These are phyloP conservation scores for Amaranthus tricolor DNA, from an alignment of 179 eudicot species.

Conservation along the genomic window DNA sequence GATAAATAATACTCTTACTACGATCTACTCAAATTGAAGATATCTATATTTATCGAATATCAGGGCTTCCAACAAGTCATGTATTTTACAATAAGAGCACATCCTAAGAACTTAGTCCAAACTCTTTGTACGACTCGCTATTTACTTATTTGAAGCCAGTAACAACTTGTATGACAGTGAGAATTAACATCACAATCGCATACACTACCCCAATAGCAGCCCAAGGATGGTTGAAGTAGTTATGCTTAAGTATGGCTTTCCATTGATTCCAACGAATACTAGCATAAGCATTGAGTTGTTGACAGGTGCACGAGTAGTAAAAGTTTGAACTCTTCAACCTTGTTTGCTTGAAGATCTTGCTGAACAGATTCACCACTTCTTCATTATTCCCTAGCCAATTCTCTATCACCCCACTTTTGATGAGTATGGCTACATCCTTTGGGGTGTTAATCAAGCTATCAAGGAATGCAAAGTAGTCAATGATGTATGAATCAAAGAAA, in stretches of 20 bases:
- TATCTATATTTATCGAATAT: too few relatives aligned
- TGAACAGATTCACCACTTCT: slow-evolving; percentile 31
- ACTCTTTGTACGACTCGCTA: too few relatives aligned
- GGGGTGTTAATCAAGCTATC: slow-evolving; percentile 37
- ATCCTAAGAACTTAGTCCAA: too few relatives aligned
- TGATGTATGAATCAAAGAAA: slow-evolving; percentile 32
- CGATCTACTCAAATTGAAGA: too few relatives aligned
- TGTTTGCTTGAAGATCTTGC: slow-evolving; percentile 34
- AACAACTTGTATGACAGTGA: slow-evolving; percentile 26
- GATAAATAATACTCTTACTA: too few relatives aligned
- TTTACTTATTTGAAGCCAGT: slow-evolving; percentile 28
- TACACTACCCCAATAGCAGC: slow-evolving; percentile 28
- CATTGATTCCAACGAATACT: slow-evolving; percentile 25
- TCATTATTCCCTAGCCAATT: slow-evolving; percentile 31
- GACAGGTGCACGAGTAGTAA: slow-evolving; percentile 19
- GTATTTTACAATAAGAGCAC: too few relatives aligned
- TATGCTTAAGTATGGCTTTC: slow-evolving; percentile 27
- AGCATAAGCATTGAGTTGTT: slow-evolving; percentile 30
- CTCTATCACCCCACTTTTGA: slow-evolving; percentile 31
- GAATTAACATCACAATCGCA: slow-evolving; percentile 31
- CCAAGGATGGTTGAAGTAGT: slow-evolving; percentile 45
- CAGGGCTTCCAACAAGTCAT: too few relatives aligned
- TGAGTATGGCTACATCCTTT: slow-evolving; percentile 30
- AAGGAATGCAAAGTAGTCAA: slow-evolving; percentile 39
- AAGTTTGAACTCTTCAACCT: slow-evolving; percentile 14